phyloP scores from a whole-genome alignment of 1,284 basidiomycete species.

The Pterulicium gracile region DNA sequence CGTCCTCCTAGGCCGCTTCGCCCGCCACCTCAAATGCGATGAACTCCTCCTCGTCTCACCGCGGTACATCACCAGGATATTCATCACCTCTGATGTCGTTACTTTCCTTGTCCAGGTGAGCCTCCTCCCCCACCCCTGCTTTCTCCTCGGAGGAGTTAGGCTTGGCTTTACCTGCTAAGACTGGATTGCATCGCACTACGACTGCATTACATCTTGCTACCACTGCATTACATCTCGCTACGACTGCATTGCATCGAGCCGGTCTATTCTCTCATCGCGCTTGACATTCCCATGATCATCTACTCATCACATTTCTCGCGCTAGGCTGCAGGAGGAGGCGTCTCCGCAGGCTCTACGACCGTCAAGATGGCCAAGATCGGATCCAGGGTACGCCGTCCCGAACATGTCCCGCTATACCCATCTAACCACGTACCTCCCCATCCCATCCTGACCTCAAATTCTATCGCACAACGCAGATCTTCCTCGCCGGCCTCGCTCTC shows the following conservation, averaged over 20 bases:
- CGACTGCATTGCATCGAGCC: too few relatives aligned
- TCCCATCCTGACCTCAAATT: background rate
- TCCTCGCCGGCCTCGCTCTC: slow-evolving; percentile 50
- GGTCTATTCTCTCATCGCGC: too few relatives aligned
- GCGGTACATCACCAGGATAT: slow-evolving; percentile 39
- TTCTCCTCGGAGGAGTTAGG: slow-evolving; percentile 6
- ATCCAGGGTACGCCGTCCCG: slow-evolving; percentile 21
- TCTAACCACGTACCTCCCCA: background rate
- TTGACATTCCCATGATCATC: too few relatives aligned
- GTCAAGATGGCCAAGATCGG: slow-evolving; percentile 18
- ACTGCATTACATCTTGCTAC: too few relatives aligned
- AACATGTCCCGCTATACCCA: background rate
- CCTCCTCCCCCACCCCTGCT: slow-evolving; percentile 2
- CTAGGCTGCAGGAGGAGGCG: slow-evolving; percentile 32
- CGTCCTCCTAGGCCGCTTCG: slow-evolving; percentile 53
- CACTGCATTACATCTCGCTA: too few relatives aligned
- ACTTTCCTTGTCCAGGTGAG: slow-evolving; percentile 59
- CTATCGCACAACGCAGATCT: slow-evolving; percentile 30
- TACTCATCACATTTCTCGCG: slow-evolving; percentile 18
- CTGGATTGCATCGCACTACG: too few relatives aligned
- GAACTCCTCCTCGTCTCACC: slow-evolving; percentile 45
- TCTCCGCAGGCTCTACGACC: slow-evolving; percentile 26
- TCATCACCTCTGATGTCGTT: slow-evolving; percentile 47
- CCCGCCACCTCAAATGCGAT: slow-evolving; percentile 37
- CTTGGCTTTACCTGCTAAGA: too few relatives aligned